phyloP scores from a whole-genome alignment of 2,329 filamentous ascomycete genomes.

The Rhinocladiella similis region DNA sequence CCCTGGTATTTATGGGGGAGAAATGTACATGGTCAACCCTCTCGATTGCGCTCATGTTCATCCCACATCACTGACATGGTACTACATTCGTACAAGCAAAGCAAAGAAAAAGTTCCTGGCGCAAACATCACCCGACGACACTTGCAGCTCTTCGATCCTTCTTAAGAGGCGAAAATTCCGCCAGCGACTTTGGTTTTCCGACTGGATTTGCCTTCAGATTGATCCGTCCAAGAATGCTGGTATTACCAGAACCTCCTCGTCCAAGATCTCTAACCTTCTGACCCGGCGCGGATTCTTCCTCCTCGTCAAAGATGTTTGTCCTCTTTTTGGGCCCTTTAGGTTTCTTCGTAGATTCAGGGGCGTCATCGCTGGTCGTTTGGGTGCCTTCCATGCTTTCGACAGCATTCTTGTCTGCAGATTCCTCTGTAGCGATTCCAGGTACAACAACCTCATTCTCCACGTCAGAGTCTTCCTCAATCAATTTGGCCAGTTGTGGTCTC shows the following conservation, averaged over 20 bases:
- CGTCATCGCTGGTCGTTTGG: constrained; percentile 29
- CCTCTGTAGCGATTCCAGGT: not conserved
- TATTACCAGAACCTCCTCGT: constrained; percentile 13
- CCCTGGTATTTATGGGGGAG: not conserved
- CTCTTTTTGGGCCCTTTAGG: constrained; percentile 67
- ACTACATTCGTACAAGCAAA: not conserved
- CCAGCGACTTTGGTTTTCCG: constrained; percentile 41
- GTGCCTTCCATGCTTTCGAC: not conserved
- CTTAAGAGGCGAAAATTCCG: constrained; percentile 71
- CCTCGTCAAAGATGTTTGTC: constrained; percentile 70
- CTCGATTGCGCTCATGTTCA: not conserved
- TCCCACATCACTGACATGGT: not conserved
- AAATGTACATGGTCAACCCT: not conserved
- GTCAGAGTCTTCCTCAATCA: constrained; percentile 30
- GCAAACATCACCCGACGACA: constrained; percentile 4
- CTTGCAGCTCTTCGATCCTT: constrained; percentile 55
- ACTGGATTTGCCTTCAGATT: constrained; percentile 23
- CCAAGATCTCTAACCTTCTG: constrained; percentile 35
- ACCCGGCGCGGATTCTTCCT: constrained; percentile 60
- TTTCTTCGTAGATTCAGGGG: constrained; percentile 55
- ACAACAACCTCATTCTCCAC: constrained; percentile 15
- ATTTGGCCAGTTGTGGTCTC: constrained; percentile 29
- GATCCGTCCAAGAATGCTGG: constrained; percentile 26
- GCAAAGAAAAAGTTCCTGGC: too few species aligned
- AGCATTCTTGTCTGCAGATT: constrained; percentile 18